phyloP scores from a whole-genome alignment of 2,329 filamentous ascomycete genomes.

The Aspergillus fumigatus region DNA sequence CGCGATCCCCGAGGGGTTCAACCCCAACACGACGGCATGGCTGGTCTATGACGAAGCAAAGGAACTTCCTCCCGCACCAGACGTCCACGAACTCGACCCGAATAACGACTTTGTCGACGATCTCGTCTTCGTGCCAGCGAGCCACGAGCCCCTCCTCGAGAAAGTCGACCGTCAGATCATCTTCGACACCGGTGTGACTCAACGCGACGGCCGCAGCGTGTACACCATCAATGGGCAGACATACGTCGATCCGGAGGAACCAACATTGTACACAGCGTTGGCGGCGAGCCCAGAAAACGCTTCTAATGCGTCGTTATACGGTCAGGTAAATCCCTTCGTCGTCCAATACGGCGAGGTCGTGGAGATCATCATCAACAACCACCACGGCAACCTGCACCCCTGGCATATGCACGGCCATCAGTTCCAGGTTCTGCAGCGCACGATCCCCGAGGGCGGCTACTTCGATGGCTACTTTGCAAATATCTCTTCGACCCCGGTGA shows the following conservation, averaged over 20 bases:
- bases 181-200: slow-evolving; percentile 55
- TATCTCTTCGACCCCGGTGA: slow-evolving; percentile 23
- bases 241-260: slow-evolving; percentile 70
- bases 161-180: slow-evolving; percentile 28
- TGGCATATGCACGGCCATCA: slow-evolving; percentile 52
- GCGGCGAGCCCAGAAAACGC: slow-evolving; percentile 51
- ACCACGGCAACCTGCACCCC: slow-evolving; percentile 38
- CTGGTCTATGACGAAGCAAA: slow-evolving; percentile 51
- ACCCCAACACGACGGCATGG: slow-evolving; percentile 49
- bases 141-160: slow-evolving; percentile 22
- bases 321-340: slow-evolving; percentile 63
- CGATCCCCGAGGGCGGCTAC: slow-evolving; percentile 20
- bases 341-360: slow-evolving; percentile 55
- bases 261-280: slow-evolving; percentile 72
- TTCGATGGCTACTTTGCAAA: slow-evolving; percentile 23
- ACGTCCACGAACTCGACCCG: slow-evolving; percentile 54
- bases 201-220: slow-evolving; percentile 58
- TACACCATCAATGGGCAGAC: slow-evolving; percentile 74
- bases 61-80: slow-evolving; percentile 46
- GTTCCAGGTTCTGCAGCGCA: slow-evolving; percentile 42
- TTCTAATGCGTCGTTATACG: slow-evolving; percentile 59
- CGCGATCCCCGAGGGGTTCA: slow-evolving; percentile 59
- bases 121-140: slow-evolving; percentile 21
- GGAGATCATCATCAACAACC: slow-evolving; percentile 35
- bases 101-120: slow-evolving; percentile 63